Evolutionary conservation across 345 rosid species (phyloP).

Genomic region (Lepidium didymum): DNA sequence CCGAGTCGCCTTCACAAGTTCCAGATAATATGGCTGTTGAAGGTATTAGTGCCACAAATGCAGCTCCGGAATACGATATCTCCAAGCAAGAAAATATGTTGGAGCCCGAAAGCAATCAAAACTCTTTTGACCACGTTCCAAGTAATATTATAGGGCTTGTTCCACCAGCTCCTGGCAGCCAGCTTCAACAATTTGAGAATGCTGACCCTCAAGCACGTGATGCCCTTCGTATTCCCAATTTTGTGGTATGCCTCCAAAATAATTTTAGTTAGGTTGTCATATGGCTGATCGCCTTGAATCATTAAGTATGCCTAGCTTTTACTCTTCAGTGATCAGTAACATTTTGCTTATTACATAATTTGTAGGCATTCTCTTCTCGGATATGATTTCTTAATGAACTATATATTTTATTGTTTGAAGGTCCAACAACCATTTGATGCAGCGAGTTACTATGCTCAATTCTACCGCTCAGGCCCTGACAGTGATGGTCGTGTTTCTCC

Average conservation of each 20-base stretch:
- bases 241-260: conserved; percentile 48
- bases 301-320: background rate
- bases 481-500: conserved; percentile 81
- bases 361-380: background rate
- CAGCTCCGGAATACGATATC: conserved; percentile 47
- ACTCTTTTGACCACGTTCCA: conserved; percentile 49
- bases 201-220: conserved; percentile 75
- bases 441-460: conserved; percentile 67
- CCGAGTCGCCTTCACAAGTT: conserved; percentile 40
- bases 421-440: conserved; percentile 82
- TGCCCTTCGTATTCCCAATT: conserved; percentile 64
- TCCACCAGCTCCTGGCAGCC: conserved; percentile 62
- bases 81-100: conserved; percentile 49
- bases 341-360: background rate
- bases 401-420: conserved; percentile 35
- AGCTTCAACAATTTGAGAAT: conserved; percentile 57
- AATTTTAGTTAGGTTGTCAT: background rate
- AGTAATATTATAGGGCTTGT: conserved; percentile 51
- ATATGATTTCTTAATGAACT: conserved; percentile 3
- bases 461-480: conserved; percentile 63
- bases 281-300: background rate
- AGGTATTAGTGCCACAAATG: conserved; percentile 40
- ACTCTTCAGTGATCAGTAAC: background rate
- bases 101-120: conserved; percentile 50
- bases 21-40: conserved; percentile 52